Evolutionary conservation across 2,329 filamentous ascomycete genomes (phyloP).

Genomic region (Coleophoma cylindrospora): DNA sequence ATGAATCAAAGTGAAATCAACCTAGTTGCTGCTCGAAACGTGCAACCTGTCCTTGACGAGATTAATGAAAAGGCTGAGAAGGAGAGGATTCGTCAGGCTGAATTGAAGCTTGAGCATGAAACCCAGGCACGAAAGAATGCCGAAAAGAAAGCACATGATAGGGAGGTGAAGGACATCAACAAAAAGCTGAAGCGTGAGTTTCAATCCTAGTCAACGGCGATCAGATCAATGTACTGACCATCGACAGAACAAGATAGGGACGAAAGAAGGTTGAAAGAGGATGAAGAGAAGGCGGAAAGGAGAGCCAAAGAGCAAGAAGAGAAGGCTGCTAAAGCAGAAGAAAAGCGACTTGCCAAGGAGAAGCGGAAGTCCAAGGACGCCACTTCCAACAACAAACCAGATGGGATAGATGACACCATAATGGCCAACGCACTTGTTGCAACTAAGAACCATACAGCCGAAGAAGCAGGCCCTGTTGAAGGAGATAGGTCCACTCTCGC

Average conservation of each 20-base stretch:
- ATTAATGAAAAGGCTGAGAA: conserved; percentile 74
- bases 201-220: not conserved
- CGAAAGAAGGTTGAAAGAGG: conserved; percentile 34
- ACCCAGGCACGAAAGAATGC: conserved; percentile 56
- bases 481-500: conserved; percentile 1
- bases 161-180: conserved; percentile 47
- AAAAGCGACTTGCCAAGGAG: conserved; percentile 45
- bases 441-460: not conserved
- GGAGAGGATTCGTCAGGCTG: conserved; percentile 62
- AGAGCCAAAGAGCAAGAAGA: conserved; percentile 45
- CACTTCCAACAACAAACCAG: conserved; percentile 2
- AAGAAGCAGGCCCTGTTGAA: not conserved
- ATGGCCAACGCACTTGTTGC: no score
- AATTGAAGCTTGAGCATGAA: conserved; percentile 58
- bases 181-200: conserved; percentile 55
- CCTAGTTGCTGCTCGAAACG: conserved; percentile 67
- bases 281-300: conserved; percentile 45
- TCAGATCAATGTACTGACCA: conserved; percentile 10
- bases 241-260: conserved; percentile 31
- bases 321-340: conserved; percentile 45
- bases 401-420: not conserved
- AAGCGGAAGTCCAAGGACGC: conserved; percentile 40
- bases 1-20: conserved; percentile 77
- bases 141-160: conserved; percentile 49
- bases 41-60: conserved; percentile 81